Evolutionary conservation across 768 basidiomycete species (phyloP), one percentile per base, ranked within the genome.

Genomic region (Naganishia kalamii): DNA sequence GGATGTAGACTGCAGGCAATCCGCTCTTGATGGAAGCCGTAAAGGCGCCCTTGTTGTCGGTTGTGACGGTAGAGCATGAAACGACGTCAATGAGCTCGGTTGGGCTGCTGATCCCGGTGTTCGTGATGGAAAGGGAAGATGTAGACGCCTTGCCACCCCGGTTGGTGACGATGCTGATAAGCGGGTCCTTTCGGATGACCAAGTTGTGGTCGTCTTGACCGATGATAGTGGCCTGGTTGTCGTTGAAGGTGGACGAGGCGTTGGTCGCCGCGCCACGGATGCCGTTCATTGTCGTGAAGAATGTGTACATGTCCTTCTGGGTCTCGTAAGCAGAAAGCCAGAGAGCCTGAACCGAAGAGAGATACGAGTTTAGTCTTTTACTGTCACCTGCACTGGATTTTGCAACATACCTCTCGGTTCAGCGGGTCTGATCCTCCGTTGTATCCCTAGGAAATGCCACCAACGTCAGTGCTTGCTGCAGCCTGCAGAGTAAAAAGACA

Each of bases 341-440:
- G 3, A 77, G 60, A 11, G 75, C 69, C 33, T 66, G 48, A 7
- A 21, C 25, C 7, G 25, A 50, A 50, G 37, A 19, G 37, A 37
- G 15, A 35, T n/a, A n/a, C n/a, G 30, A 57, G 23, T 13, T 19
- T 23, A 4, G 29, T 10, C 10, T 27, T 12, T 10, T 29, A 52
- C 8, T 40, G 17, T 7, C 17, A 11, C 27, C 17, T 21, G 48
- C 27, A n/a, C 11, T n/a, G 21, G 21, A 32, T 6, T 7, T 52
- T 11, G 5, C 61, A 75, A 19, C 48, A 4, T 29, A 50, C 48
- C 29, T 57, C 78, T 27, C 78, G 72, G 70, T 78, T 78, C 37
- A 50, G 66, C 4, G 77, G 76, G 63, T 78, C 77, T 32, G 59
- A 63, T 12, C 75, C 78, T 27, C 78, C 77, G 27, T 64, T 74